These are phyloP conservation scores for Hyaloscypha finlandica DNA, from an alignment of 495 filamentous ascomycete genomes.

Conservation along the genomic window DNA sequence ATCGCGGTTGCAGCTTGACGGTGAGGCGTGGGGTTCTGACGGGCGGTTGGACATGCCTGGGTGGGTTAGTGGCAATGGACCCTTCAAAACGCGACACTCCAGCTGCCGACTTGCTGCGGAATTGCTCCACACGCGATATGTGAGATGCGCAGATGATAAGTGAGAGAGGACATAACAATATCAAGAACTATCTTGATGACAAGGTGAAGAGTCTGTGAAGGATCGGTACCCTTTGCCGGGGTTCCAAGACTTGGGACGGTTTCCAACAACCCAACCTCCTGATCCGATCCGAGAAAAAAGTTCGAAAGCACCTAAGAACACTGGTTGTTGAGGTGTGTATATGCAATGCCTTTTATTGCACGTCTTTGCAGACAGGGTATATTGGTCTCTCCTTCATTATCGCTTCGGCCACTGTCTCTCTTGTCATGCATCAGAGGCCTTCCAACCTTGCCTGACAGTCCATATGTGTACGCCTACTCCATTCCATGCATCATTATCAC, in stretches of 20 bases:
- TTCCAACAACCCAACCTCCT: background rate
- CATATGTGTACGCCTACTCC: background rate
- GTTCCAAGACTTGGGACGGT: background rate
- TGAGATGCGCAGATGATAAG: background rate
- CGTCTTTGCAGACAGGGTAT: background rate
- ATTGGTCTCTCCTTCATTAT: background rate
- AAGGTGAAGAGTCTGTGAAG: background rate
- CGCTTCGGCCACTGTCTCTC: background rate
- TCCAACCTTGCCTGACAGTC: background rate
- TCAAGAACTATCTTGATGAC: background rate
- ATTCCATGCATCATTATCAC: background rate
- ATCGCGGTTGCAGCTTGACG: slow-evolving; percentile 6
- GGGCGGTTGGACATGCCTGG: slow-evolving; percentile 11
- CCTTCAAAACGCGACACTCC: slow-evolving; percentile 6
- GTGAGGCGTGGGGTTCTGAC: slow-evolving; percentile 14
- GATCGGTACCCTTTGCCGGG: background rate
- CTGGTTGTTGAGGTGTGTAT: background rate
- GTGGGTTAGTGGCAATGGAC: slow-evolving; percentile 1
- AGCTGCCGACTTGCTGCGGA: background rate
- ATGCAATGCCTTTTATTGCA: background rate
- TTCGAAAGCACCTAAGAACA: background rate
- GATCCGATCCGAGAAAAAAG: background rate
- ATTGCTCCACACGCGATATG: background rate
- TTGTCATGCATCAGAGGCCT: background rate
- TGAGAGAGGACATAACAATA: background rate